Conservation (phyloP, 768 basidiomycete species). For the Xerocomus potaroensis region DNA sequence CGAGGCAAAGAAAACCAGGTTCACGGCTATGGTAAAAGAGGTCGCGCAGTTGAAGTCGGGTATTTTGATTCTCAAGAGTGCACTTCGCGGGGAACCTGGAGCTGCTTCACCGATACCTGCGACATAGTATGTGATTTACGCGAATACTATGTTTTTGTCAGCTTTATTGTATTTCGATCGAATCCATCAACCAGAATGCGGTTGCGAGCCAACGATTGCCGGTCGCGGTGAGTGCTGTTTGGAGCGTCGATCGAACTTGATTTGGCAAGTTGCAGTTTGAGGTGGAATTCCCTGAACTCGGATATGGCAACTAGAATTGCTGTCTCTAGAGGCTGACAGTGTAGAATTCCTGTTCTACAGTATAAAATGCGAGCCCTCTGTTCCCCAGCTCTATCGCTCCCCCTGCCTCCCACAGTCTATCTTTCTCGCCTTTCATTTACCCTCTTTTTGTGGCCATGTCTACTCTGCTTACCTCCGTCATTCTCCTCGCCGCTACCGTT, state of each 20-base stretch:
- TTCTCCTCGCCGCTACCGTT: conserved; percentile 23
- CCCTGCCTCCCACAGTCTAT: conserved; percentile 11
- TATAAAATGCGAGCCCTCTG: conserved; percentile 25
- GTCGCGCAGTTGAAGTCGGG: conserved; percentile 70
- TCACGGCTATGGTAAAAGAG: conserved; percentile 77
- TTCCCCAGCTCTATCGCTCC: conserved; percentile 7
- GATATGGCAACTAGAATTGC: conserved; percentile 17
- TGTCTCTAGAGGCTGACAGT: conserved; percentile 26
- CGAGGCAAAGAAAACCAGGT: conserved; percentile 63
- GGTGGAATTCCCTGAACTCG: neutral
- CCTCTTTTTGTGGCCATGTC: conserved; percentile 30
- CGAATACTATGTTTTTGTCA: conserved; percentile 12
- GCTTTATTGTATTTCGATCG: conserved; percentile 18
- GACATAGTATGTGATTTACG: conserved; percentile 21
- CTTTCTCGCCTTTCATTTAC: conserved; percentile 36
- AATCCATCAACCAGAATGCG: conserved; percentile 13
- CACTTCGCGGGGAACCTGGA: conserved; percentile 31
- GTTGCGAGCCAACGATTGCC: neutral
- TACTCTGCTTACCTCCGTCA: conserved; percentile 17
- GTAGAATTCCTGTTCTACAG: conserved; percentile 11
- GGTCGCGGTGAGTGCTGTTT: conserved; percentile 13
- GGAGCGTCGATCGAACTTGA: conserved; percentile 19
- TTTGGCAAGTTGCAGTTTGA: conserved; percentile 5
- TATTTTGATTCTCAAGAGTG: conserved; percentile 52
- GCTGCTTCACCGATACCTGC: conserved; percentile 20